Conservation (phyloP, 169 alveolate species). For the Neospora caninum region DNA sequence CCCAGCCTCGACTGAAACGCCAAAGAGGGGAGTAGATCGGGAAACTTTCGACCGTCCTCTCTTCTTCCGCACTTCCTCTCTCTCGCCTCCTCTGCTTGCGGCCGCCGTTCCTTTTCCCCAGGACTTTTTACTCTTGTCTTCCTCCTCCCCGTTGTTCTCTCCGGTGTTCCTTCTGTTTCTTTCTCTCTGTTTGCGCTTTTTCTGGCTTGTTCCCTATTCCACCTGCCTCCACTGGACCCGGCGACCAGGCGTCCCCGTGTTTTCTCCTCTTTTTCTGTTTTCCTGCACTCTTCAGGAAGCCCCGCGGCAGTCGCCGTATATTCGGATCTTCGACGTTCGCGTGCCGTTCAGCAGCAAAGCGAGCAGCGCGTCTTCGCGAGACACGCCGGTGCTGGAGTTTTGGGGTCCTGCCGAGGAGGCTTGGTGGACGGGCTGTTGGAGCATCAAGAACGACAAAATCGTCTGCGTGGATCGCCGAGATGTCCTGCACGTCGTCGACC, state of each 20-base stretch:
- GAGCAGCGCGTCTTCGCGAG: not conserved
- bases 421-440: constrained; percentile 36
- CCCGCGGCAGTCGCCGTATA: constrained; percentile 13
- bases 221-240: no score
- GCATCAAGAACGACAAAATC: not conserved
- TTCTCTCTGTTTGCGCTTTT: no score
- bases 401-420: not conserved
- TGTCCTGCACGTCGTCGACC: constrained; percentile 14
- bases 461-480: constrained; percentile 27
- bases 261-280: not conserved
- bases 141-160: no score
- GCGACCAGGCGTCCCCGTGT: not conserved
- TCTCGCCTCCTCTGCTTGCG: no score
- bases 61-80: no score
- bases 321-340: constrained; percentile 27
- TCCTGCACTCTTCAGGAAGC: not conserved
- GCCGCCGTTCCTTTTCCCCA: no score
- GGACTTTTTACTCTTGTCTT: no score
- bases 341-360: not conserved
- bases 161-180: no score
- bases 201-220: no score
- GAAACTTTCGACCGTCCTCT: no score
- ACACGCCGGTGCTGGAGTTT: constrained; percentile 24
- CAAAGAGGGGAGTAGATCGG: no score
- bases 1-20: no score